Evolutionary conservation across 192 early-diverging fungal species (phyloP), one percentile per base, ranked within the genome.

Genomic region (Rhizophlyctis rosea): DNA sequence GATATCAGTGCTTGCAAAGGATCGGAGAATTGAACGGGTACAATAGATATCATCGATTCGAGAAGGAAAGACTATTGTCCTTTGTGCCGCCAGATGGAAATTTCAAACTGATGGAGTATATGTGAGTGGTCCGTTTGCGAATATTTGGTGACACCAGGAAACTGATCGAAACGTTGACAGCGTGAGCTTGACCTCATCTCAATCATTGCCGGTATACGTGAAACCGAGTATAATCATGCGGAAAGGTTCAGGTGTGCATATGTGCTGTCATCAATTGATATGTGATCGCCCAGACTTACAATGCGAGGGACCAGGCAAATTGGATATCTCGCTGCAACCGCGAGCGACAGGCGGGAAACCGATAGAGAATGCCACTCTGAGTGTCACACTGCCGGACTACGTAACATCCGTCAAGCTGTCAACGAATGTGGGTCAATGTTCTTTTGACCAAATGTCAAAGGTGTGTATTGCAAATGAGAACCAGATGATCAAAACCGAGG

Each of bases 41-140:
- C n/a, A n/a, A n/a, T 39, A 81, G 74, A 65, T 79, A 86, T 59
- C 76, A 78, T 44, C 88, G 88, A 57, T 98, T 88, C 81, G 88
- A 92, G 49, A 75, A 76, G 30, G 91, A 95, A 47, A 78, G 86
- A 24, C 67, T 85, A 2, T 69, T 98, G 13, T 92, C 88, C 2
- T 98, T 96, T 83, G 82, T 98, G 4, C 95, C 95, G 7, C 95
- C 95, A 5, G 94, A 98, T 71, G 94, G 94, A 4, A 81, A 82
- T 51, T 96, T 96, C 71, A 90, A 86, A 62, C 79, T 98, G 11
- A 86, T 92, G 84, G 83, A 81, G n/a, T 93, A 92, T 59, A 70
- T 50, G 64, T 75, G 70, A 47, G 61, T 54, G 25, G 27, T 47
- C 18, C n/a, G n/a, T n/a, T 25, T 0, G 5, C 11, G 2, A 44